Base-by-base conservation (phyloP, 352 stramenopile species). In the Phytophthora rubi region DNA sequence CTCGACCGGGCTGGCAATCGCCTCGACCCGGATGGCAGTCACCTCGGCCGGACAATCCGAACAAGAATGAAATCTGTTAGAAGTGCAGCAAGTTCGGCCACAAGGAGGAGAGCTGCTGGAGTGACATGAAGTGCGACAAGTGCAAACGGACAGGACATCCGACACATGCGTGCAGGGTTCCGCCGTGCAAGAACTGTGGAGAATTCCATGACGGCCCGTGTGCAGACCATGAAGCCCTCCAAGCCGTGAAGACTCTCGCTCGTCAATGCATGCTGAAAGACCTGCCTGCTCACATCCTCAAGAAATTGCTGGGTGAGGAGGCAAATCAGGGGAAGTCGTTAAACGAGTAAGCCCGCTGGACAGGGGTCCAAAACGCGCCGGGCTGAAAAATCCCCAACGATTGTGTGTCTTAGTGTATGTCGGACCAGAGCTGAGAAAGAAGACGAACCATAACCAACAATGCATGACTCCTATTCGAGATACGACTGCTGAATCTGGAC, bases 271-370 rank as follows among this genome's bases (percentile, higher is more conserved):
- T 44, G 44, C 23, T 59, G 3, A 52, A 66, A 18, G 28, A 35
- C 7, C 3, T 66, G 23, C 48, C 35, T 1, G 3, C 18, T 3
- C 18, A 49, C 6, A 5, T 59, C n/a, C 16, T 45, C 15, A 18
- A 53, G 4, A 66, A 59, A 53, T 13, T 10, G 4, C 2, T 45
- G n/a, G 37, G 23, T 33, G 59, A 28, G 4, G 51, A 59, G 1
- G 47, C 32, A 9, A 44, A 53, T 28, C 42, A 26, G 30, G 59
- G 21, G 16, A 49, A 52, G 21, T 15, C 23, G 62, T 70, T 47
- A 74, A 74, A 74, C 67, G n/a, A 70, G 16, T 49, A 57, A 54
- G 55, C 67, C 60, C 55, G 55, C 56, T 30, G 28, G 28, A 6
- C 28, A 30, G 4, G 28, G 28, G 28, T 30, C 28, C 28, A 30